Conservation (phyloP, 2,329 filamentous ascomycete genomes). For the Graphiopsis chlorocephala region DNA sequence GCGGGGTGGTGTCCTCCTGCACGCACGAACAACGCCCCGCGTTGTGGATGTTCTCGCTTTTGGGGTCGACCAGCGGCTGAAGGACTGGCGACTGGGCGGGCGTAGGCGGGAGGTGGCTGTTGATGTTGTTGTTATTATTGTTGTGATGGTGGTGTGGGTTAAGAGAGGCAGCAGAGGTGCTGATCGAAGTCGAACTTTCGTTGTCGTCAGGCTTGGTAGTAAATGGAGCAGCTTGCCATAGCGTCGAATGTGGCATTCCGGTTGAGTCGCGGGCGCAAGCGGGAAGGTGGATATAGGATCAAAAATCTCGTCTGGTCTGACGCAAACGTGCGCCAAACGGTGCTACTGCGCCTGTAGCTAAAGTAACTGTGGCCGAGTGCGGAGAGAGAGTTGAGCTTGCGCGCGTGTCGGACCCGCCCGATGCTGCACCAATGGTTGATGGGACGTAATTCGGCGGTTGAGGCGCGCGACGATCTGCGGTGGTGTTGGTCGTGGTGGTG, state of each 20-base stretch:
- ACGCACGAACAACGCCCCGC: conserved; percentile 31
- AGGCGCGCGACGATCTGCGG: neutral
- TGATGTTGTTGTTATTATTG: neutral
- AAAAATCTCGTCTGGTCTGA: conserved; percentile 10
- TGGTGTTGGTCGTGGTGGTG: neutral
- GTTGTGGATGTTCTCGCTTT: conserved; percentile 26
- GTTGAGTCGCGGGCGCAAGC: conserved; percentile 11
- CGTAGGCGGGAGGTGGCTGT: neutral
- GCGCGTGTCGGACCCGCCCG: conserved; percentile 10
- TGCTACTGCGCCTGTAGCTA: neutral
- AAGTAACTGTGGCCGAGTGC: conserved; percentile 4
- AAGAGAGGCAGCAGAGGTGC: neutral
- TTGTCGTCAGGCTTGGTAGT: neutral
- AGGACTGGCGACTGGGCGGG: conserved; percentile 10
- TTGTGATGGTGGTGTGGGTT: neutral
- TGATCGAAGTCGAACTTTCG: neutral
- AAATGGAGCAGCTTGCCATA: conserved; percentile 16
- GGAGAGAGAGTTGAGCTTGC: conserved; percentile 6
- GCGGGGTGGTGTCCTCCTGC: conserved; percentile 27
- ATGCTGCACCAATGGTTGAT: conserved; percentile 2
- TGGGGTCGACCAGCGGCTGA: conserved; percentile 5
- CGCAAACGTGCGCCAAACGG: conserved; percentile 13
- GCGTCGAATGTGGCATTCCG: conserved; percentile 17
- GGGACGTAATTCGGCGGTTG: neutral
- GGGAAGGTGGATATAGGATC: conserved; percentile 3